Conservation (phyloP, 805 yeast species). For the Starmera amethionina region DNA sequence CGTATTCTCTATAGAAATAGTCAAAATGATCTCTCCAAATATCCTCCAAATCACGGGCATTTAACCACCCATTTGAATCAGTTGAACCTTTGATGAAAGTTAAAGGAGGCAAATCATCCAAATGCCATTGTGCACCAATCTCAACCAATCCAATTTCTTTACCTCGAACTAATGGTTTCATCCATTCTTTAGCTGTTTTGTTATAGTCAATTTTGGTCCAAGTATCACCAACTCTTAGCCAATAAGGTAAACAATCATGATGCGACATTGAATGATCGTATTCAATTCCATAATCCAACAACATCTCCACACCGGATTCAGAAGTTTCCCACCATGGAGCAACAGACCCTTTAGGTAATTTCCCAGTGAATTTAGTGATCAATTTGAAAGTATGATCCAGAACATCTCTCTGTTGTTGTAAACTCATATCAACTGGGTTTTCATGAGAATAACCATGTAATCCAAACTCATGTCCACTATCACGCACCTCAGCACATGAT, state of each 20-base stretch:
- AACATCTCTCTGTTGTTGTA: conserved; percentile 26
- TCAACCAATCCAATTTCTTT: conserved; percentile 26
- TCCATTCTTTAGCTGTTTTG: conserved; percentile 25
- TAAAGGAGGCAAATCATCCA: conserved; percentile 27
- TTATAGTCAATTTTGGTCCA: conserved; percentile 28
- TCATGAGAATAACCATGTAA: conserved; percentile 29
- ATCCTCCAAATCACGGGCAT: conserved; percentile 26
- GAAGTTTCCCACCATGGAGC: conserved; percentile 32
- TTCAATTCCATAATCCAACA: conserved; percentile 25
- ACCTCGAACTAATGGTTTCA: conserved; percentile 25
- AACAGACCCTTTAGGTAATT: conserved; percentile 25
- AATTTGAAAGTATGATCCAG: conserved; percentile 23
- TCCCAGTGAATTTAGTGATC: conserved; percentile 23
- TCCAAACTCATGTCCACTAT: conserved; percentile 27
- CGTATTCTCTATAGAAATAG: conserved; percentile 27
- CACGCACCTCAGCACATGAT: conserved; percentile 24
- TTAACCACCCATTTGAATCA: conserved; percentile 25
- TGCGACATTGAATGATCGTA: conserved; percentile 28
- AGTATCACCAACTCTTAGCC: conserved; percentile 26
- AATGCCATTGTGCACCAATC: conserved; percentile 28
- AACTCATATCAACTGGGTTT: conserved; percentile 25
- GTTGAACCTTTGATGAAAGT: conserved; percentile 24
- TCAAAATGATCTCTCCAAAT: conserved; percentile 30
- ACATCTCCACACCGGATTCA: conserved; percentile 22
- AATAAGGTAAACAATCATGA: conserved; percentile 27